Percentiles rank a stretch among this genome's conserved stretches.
Evolutionary conservation across 2,329 filamentous ascomycete species (phyloP).

Genomic region (Diaporthe eres): DNA sequence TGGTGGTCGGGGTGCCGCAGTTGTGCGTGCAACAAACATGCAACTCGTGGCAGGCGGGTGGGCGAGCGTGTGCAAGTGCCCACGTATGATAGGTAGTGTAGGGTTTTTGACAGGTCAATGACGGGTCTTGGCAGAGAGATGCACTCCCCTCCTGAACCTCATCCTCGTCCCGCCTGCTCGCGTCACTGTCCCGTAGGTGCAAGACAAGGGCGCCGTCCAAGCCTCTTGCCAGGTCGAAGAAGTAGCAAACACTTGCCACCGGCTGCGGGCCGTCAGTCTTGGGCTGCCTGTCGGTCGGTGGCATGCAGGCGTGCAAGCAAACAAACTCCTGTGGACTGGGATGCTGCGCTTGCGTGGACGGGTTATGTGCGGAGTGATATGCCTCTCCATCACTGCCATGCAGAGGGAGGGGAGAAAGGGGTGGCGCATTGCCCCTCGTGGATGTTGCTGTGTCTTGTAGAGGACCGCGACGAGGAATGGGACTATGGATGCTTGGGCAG

Average conservation of each 20-base stretch:
- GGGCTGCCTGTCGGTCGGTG: not conserved
- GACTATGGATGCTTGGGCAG: not conserved
- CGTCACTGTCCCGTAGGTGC: not conserved
- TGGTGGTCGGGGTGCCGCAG: not conserved
- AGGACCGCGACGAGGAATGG: not conserved
- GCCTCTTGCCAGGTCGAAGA: not conserved
- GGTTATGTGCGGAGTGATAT: not conserved
- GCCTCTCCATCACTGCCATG: not conserved
- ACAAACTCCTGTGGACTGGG: slow-evolving; percentile 4
- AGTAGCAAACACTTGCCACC: slow-evolving; percentile 24
- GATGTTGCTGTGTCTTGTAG: not conserved
- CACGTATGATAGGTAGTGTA: not conserved
- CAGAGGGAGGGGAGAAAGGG: not conserved
- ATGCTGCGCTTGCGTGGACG: not conserved
- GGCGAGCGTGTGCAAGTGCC: not conserved
- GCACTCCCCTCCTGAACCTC: not conserved
- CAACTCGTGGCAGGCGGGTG: not conserved
- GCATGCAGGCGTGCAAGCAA: not conserved
- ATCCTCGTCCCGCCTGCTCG: not conserved
- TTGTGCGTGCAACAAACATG: slow-evolving; percentile 3
- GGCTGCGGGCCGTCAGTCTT: not conserved
- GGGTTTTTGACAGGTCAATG: slow-evolving; percentile 4
- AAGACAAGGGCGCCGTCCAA: not conserved
- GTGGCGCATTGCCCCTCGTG: not conserved
- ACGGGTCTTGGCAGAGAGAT: slow-evolving; percentile 27